A percentile compares a stretch with the other conserved stretches of the same genome.
These are phyloP conservation scores for Daldinia caldariorum DNA, from an alignment of 495 filamentous ascomycete species.

Conservation along the genomic window DNA sequence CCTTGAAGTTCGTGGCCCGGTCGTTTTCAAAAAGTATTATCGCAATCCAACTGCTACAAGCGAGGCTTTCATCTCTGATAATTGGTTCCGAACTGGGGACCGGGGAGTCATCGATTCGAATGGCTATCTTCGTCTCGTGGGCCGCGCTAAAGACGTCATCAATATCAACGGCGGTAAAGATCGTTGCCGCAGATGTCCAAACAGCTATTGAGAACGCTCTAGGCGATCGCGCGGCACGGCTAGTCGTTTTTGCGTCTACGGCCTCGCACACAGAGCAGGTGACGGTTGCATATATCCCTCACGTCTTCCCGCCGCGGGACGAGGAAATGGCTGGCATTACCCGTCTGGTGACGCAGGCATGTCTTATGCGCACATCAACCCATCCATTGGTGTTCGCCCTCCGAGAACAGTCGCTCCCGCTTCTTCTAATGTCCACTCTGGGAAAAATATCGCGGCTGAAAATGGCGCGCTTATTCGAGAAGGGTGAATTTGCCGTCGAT, in stretches of 20 bases:
- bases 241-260: no score
- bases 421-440: conserved; percentile 50
- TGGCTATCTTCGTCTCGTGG: conserved; percentile 64
- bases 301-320: no score
- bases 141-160: conserved; percentile 68
- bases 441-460: conserved; percentile 62
- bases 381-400: no score
- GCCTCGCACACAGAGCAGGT: no score
- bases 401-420: no score
- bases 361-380: no score
- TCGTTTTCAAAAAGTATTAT: conserved; percentile 69
- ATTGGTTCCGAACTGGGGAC: conserved; percentile 77
- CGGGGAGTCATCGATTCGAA: conserved; percentile 58
- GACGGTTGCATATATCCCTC: no score
- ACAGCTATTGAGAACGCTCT: no score
- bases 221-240: no score
- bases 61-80: conserved; percentile 66
- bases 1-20: conserved; percentile 48
- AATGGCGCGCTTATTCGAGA: conserved; percentile 49
- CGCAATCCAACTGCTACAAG: conserved; percentile 65
- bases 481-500: conserved; percentile 45
- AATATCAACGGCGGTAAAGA: conserved; percentile 66
- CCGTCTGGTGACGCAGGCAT: no score
- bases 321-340: no score
- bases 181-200: conserved; percentile 22